phyloP scores from a whole-genome alignment of 2,329 filamentous ascomycete genomes.

The Xylariaceae sp. region DNA sequence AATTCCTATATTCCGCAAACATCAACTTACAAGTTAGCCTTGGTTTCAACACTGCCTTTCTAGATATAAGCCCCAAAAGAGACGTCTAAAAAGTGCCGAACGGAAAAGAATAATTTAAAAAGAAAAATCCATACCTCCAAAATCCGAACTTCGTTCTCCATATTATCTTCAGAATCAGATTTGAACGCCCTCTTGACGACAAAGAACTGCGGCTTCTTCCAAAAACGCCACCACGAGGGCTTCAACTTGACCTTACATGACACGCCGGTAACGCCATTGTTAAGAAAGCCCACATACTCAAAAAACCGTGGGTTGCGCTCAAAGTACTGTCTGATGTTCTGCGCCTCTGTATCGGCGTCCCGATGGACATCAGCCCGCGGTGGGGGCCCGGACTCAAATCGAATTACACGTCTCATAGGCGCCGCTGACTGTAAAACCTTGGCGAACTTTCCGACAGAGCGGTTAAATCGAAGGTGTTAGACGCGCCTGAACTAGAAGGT shows the following conservation, averaged over 20 bases:
- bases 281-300: neutral
- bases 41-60: too few relatives aligned
- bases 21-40: neutral
- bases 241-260: constrained; percentile 1
- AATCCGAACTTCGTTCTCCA: neutral
- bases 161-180: too few relatives aligned
- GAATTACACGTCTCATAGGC: too few relatives aligned
- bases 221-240: neutral
- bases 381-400: too few relatives aligned
- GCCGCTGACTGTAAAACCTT: too few relatives aligned
- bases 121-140: neutral
- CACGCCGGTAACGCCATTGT: neutral
- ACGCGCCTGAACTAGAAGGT: too few relatives aligned
- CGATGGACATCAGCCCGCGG: too few relatives aligned
- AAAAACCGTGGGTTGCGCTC: neutral
- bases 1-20: neutral
- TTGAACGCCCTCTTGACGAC: neutral
- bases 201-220: neutral
- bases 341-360: neutral
- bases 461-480: too few relatives aligned
- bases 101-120: neutral
- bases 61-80: too few relatives aligned
- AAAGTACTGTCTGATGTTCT: neutral
- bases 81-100: too few relatives aligned
- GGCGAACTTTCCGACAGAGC: too few relatives aligned